Base-by-base conservation (phyloP, 2,329 filamentous ascomycete species). In the Chrysoporthe puriensis region DNA sequence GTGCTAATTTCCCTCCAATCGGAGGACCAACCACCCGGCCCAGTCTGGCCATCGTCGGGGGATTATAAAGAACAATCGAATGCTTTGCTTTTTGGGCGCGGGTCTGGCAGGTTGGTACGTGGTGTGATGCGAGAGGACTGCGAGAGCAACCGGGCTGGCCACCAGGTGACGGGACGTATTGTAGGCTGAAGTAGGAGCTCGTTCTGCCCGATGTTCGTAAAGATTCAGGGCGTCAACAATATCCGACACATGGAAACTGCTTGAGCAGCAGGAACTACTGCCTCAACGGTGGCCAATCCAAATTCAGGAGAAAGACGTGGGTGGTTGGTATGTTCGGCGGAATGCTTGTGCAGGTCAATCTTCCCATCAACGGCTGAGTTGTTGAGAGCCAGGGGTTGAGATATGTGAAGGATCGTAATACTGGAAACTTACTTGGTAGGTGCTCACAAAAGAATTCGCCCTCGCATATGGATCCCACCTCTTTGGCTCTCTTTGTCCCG, bases 1-100 rank as follows among this genome's bases (percentile, higher is more conserved):
- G 34, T 40, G 54, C 14, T 57, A n/a, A 16, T 57, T 57, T 57
- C 54, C 54, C 54, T 57, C 54, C 54, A 57, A 57, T 57, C 54
- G 54, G 54, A 18, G 13, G 6, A 13, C 32, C 34, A 40, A n/a
- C 54, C 21, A 40, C 4, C 11, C 40, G 32, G 32, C 54, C 13
- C 40, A 40, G 54, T 57, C 21, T 21, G 50, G 21, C 50, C 21
- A 54, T 32, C 26, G 14, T 21, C 14, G 50, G 50, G 13, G 32
- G 7, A 21, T 26, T 13, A n/a, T 52, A 11, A 52, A 14, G 26
- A 13, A 52, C 8, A 26, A 8, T 52, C 1, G 26, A 50, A 21
- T 21, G 0, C 46, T 21, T 50, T 6, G 21, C 4, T 21, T 9
- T 50, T 9, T 50, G 46, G 46, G 26, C 9, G 8, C 3, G 14